These are phyloP conservation scores for Jaltomata sinuosa DNA, from an alignment of 257 asterid genomes.

Conservation along the genomic window DNA sequence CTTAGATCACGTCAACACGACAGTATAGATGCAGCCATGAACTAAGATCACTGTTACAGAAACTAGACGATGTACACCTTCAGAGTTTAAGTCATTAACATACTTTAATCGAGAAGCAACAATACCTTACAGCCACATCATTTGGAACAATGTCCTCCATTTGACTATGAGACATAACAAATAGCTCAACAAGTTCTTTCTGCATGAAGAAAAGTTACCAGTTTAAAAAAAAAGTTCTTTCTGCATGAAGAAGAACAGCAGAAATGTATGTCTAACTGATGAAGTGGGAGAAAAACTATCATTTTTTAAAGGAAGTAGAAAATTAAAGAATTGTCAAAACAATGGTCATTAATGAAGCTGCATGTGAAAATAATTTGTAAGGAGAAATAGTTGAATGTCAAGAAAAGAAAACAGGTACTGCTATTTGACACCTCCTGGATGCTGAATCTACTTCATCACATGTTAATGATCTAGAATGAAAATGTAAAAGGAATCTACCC, in stretches of 20 bases:
- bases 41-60: neutral
- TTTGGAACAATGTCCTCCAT: constrained; percentile 75
- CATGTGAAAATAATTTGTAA: neutral
- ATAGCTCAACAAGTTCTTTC: constrained; percentile 79
- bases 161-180: constrained; percentile 67
- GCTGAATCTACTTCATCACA: neutral
- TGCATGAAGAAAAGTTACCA: constrained; percentile 36
- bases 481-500: neutral
- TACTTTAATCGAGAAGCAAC: neutral
- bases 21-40: neutral
- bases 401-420: neutral
- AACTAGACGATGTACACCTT: neutral
- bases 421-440: neutral
- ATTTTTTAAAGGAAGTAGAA: neutral
- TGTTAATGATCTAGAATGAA: neutral
- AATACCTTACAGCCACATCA: constrained; percentile 62
- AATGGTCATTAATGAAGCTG: neutral
- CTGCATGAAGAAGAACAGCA: constrained; percentile 49
- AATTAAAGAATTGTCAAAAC: neutral
- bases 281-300: neutral
- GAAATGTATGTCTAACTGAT: too few species aligned
- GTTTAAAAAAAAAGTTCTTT: too few species aligned
- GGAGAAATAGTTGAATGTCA: neutral
- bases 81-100: neutral
- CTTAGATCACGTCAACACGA: neutral